Base-by-base conservation (phyloP, 306 rosid genomes). In the Quillaja saponaria region DNA sequence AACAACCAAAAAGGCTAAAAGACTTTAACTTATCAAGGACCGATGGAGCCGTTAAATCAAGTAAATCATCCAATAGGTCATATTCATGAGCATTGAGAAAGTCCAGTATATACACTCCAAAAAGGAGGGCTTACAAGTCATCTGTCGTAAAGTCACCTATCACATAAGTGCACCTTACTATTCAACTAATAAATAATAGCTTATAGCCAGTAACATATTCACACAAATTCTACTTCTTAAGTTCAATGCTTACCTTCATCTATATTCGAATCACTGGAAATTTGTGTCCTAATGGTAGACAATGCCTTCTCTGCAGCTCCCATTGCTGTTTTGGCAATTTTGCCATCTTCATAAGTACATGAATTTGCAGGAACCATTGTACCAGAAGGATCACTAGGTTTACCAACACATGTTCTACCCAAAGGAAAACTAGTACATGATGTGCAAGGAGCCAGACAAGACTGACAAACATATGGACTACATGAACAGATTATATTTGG, bases 251-350 rank as follows among this genome's bases (percentile, higher is more conserved):
- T 66, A 88, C 98, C 96, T 86, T 76, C 74, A 64, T 45, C 80
- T 66, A 35, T 41, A 61, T 71, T 50, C 58, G 74, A 63, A 83
- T 79, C 82, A 44, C 71, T 82, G 42, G 79, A 58, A 49, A 66
- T 28, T 51, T 62, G 68, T 40, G 67, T 62, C 68, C 55, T 77
- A 49, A 86, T 49, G 7, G 92, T 61, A 64, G 90, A 86, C 46
- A 86, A 59, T 49, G 95, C 98, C 82, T 64, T 86, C 69, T 81
- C 85, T 54, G 90, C 90, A 64, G 87, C 88, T 60, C 73, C 90
- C 82, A 82, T 76, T 7, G 88, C 96, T 53, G 87, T 75, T 67
- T 77, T 71, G 34, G 37, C 75, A 39, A 84, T 77, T 54, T 64
- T 60, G 57, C 48, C 74, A 68, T 84, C 88, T 65, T 70, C 79